Percentiles rank a stretch among this genome's conserved stretches.
phyloP scores from a whole-genome alignment of 192 early-diverging fungal species.

The Umbelopsis sp. region DNA sequence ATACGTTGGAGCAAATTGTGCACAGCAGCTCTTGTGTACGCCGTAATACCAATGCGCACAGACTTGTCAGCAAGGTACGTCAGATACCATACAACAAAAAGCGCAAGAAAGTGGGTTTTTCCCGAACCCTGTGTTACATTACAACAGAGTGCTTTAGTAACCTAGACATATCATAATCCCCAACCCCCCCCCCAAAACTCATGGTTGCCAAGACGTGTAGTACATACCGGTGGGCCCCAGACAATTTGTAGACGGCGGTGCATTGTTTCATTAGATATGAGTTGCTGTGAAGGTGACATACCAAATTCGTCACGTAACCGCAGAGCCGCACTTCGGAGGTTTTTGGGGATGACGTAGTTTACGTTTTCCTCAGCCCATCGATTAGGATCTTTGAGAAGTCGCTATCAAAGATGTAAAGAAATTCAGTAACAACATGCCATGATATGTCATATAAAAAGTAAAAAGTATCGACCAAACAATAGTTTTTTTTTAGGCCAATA shows the following conservation, averaged over 20 bases:
- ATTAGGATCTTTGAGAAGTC: conserved; percentile 43
- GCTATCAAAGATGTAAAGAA: conserved; percentile 21
- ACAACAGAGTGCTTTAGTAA: background rate
- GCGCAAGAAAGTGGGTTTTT: conserved; percentile 52
- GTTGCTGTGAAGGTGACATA: conserved; percentile 48
- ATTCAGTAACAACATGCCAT: background rate
- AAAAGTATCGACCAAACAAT: background rate
- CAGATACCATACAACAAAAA: conserved; percentile 42
- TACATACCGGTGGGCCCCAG: conserved; percentile 52
- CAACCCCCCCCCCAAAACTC: too few species aligned
- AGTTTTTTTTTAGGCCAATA: too few species aligned
- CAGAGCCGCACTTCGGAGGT: conserved; percentile 37
- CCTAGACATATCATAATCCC: background rate
- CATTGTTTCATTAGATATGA: conserved; percentile 38
- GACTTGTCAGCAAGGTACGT: conserved; percentile 35
- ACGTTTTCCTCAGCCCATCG: conserved; percentile 38
- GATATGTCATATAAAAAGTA: background rate
- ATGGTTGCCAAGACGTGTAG: background rate
- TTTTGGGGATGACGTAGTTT: background rate
- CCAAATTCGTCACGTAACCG: conserved; percentile 35
- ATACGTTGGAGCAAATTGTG: conserved; percentile 42
- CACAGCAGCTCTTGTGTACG: conserved; percentile 52
- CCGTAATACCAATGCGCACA: conserved; percentile 49
- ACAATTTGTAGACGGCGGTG: conserved; percentile 44
- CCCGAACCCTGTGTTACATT: conserved; percentile 46